Evolutionary conservation across 768 basidiomycete species (phyloP).

Genomic region (Auriscalpium vulgare): DNA sequence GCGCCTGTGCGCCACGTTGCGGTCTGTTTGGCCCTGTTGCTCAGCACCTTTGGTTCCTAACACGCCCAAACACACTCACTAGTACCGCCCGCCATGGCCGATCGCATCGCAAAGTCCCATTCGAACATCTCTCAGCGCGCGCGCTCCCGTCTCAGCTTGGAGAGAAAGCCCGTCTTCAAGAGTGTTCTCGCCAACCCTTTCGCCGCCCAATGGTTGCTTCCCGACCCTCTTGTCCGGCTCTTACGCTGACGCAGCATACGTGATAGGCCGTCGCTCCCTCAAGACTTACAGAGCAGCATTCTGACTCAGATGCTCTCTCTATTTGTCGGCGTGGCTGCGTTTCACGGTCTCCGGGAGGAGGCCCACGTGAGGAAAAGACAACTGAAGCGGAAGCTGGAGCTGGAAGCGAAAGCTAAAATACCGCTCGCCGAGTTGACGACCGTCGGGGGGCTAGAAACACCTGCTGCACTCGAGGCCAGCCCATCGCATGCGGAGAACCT

Average conservation of each 20-base stretch:
- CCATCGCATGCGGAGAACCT: not conserved
- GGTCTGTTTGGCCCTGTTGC: not conserved
- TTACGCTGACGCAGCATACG: slow-evolving; percentile 6
- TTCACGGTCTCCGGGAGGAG: slow-evolving; percentile 22
- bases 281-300: slow-evolving; percentile 53
- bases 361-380: not conserved
- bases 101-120: slow-evolving; percentile 43
- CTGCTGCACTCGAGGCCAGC: not conserved
- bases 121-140: slow-evolving; percentile 59
- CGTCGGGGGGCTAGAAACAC: not conserved
- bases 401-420: not conserved
- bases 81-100: slow-evolving; percentile 31
- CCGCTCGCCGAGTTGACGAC: not conserved
- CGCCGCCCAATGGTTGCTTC: slow-evolving; percentile 52
- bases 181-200: slow-evolving; percentile 69
- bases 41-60: not conserved
- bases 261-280: slow-evolving; percentile 53
- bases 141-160: slow-evolving; percentile 32
- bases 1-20: not conserved
- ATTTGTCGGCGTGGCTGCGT: slow-evolving; percentile 42
- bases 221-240: slow-evolving; percentile 1
- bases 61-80: not conserved
- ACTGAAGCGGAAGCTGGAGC: not conserved
- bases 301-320: slow-evolving; percentile 42
- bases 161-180: slow-evolving; percentile 61